A percentile compares a stretch with the other conserved stretches of the same genome.
These are phyloP conservation scores for Cercospora sp. DNA, from an alignment of 2,329 filamentous ascomycete species.

Conservation along the genomic window DNA sequence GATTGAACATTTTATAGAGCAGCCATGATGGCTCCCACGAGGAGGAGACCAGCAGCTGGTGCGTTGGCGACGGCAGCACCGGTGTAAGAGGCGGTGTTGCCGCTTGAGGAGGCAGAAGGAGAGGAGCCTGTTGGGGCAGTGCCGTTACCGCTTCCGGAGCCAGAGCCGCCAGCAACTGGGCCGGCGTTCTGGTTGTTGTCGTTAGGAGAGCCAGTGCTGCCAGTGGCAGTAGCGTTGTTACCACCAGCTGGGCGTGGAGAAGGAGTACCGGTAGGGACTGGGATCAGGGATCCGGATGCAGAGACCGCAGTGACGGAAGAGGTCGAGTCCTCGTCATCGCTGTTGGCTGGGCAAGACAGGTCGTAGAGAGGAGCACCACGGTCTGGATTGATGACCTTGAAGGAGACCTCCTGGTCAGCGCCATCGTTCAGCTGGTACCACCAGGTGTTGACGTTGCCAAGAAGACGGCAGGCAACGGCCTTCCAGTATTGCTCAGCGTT, in stretches of 20 bases:
- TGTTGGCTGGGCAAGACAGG: constrained; percentile 48
- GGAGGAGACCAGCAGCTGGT: constrained; percentile 10
- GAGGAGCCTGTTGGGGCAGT: not conserved
- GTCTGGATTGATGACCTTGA: constrained; percentile 41
- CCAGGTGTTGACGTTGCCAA: constrained; percentile 63
- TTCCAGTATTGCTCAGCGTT: constrained; percentile 80
- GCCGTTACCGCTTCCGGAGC: not conserved
- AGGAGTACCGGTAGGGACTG: constrained; percentile 3
- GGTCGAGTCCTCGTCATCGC: constrained; percentile 10
- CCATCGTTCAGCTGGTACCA: constrained; percentile 65
- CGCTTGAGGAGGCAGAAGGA: not conserved
- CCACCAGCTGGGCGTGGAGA: constrained; percentile 4
- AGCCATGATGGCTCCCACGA: constrained; percentile 9
- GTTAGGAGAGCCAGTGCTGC: not conserved
- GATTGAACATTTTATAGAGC: not conserved
- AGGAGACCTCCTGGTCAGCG: constrained; percentile 41
- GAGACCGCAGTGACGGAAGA: not conserved
- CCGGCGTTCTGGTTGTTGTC: constrained; percentile 14
- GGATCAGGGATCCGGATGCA: not conserved
- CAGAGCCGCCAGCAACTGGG: not conserved
- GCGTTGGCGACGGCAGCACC: constrained; percentile 7
- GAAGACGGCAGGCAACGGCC: constrained; percentile 69
- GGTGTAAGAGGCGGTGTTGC: constrained; percentile 5
- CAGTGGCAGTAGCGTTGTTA: not conserved
- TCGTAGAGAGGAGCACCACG: constrained; percentile 25